phyloP scores from a whole-genome alignment of 2,329 filamentous ascomycete genomes.

The Xylaria multiplex region DNA sequence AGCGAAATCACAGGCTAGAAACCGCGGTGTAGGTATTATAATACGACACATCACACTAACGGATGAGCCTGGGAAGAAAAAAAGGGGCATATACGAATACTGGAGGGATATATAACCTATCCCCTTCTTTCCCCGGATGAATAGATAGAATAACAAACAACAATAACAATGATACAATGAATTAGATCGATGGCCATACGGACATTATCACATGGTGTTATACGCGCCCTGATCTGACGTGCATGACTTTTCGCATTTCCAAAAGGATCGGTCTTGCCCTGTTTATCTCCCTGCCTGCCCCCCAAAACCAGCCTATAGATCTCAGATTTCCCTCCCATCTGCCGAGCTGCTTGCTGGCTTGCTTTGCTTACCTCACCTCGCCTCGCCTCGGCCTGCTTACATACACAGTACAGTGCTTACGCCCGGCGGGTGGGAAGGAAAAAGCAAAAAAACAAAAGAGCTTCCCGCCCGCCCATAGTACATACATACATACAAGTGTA shows the following conservation, averaged over 20 bases:
- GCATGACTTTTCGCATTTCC: slow-evolving; percentile 10
- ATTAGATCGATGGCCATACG: not conserved
- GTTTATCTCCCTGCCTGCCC: not conserved
- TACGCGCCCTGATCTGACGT: slow-evolving; percentile 14
- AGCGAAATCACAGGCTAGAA: not conserved
- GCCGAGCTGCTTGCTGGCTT: not conserved
- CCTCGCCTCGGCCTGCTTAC: not conserved
- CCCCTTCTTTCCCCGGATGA: too few species aligned
- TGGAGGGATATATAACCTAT: too few species aligned
- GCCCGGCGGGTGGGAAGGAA: slow-evolving; percentile 1
- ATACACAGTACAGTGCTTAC: not conserved
- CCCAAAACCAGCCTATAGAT: not conserved
- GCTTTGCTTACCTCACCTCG: too few species aligned
- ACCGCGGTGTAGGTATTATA: not conserved
- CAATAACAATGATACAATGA: not conserved
- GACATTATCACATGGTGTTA: not conserved
- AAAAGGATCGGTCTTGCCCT: not conserved
- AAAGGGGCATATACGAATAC: too few species aligned
- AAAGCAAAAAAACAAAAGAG: slow-evolving; percentile 3
- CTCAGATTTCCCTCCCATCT: not conserved
- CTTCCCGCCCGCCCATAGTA: not conserved
- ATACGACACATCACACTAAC: not conserved
- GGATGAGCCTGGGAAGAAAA: not conserved
- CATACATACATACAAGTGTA: too few species aligned
- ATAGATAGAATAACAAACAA: not conserved